These are phyloP conservation scores for Nakazawaea ernobii DNA, from an alignment of 805 yeast genomes.

Conservation along the genomic window DNA sequence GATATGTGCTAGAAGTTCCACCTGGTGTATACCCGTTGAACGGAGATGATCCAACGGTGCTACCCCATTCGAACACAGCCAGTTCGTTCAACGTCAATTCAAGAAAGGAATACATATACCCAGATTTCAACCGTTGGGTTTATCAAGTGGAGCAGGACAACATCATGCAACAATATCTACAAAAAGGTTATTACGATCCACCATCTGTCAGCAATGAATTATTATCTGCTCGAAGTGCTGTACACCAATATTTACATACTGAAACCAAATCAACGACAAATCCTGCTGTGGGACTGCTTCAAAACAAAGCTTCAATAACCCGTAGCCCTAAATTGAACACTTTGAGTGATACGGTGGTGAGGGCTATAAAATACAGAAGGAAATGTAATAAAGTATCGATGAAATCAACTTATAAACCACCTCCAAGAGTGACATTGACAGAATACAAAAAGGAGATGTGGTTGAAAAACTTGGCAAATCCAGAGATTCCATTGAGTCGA, in stretches of 20 bases:
- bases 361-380: conserved; percentile 42
- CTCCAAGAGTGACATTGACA: conserved; percentile 86
- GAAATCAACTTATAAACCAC: conserved; percentile 63
- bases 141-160: conserved; percentile 51
- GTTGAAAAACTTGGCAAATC: conserved; percentile 74
- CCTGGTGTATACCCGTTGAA: conserved; percentile 25
- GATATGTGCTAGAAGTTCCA: conserved; percentile 16
- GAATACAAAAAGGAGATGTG: conserved; percentile 82
- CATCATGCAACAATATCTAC: conserved; percentile 49
- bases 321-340: conserved; percentile 24
- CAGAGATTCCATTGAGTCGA: conserved; percentile 56
- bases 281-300: background rate
- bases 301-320: background rate
- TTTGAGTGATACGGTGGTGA: conserved; percentile 43
- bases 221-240: conserved; percentile 58
- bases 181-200: conserved; percentile 65
- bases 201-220: conserved; percentile 63
- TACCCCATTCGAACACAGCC: background rate
- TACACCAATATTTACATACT: conserved; percentile 29
- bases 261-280: conserved; percentile 11
- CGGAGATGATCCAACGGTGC: conserved; percentile 15
- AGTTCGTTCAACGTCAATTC: background rate
- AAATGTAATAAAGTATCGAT: conserved; percentile 38
- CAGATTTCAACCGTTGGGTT: conserved; percentile 71
- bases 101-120: conserved; percentile 33